Base-by-base conservation (phyloP, 2,329 filamentous ascomycete species). In the Diaporthe eres region DNA sequence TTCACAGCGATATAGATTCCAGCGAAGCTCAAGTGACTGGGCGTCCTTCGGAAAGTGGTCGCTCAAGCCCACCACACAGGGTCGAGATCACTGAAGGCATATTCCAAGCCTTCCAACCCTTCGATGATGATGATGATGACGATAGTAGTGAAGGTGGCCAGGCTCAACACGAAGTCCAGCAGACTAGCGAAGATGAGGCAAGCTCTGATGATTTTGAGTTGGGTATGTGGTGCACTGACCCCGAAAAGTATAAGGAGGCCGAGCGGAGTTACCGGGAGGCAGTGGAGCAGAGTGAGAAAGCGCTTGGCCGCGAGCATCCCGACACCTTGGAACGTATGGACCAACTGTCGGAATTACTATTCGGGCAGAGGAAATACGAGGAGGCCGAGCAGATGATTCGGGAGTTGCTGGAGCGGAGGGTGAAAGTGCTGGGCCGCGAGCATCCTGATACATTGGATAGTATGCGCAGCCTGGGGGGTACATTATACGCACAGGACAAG, bases 331-430 rank as follows among this genome's bases (percentile, higher is more conserved):
- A 15, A 15, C 22, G 15, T n/a, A 57, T 71, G 37, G 0, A 3
- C 0, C 19, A 0, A 2, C 12, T 55, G 13, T 31, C 13, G 4
- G 1, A 0, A 2, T 12, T 55, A 28, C 22, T 55, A 9, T 1
- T 3, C 7, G 37, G 34, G 13, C 47, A 70, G 31, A 22, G 4
- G 31, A 70, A 70, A n/a, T 19, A 19, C 13, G 3, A 6, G 31
- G 31, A 55, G 5, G 65, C 34, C 49, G 31, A 70, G 49, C 19
- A 70, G 13, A 13, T 39, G 2, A 3, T 6, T 3, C 49, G 51
- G 51, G 10, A 39, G 34, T 9, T 19, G 13, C 13, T 42, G 34
- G 34, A 31, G 19, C 47, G 28, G 17, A 55, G 13, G 28, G 65
- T 55, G 49, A 70, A 42, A 31, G 47, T 3, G 9, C 44, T 34